Evolutionary conservation across 495 filamentous ascomycete genomes (phyloP).

Genomic region (Neurospora cerealis): DNA sequence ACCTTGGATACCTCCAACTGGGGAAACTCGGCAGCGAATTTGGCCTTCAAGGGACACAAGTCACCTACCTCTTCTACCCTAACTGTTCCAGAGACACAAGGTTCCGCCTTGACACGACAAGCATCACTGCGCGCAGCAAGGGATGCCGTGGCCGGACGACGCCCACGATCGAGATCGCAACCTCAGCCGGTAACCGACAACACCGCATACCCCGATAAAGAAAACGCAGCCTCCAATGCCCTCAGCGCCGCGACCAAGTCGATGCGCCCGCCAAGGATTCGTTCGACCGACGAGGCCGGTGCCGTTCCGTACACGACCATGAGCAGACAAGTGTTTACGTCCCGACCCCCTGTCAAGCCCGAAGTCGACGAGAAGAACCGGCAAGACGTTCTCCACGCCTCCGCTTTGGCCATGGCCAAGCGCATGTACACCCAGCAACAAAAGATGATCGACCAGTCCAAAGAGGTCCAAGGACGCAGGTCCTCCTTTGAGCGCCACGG

Average conservation of each 20-base stretch:
- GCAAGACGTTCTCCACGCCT: conserved; percentile 62
- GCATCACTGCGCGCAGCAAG: conserved; percentile 63
- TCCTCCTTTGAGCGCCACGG: conserved; percentile 17
- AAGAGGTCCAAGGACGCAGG: conserved; percentile 20
- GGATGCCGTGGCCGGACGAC: conserved; percentile 53
- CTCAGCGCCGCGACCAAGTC: conserved; percentile 56
- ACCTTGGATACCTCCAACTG: conserved; percentile 20
- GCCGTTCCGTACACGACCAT: conserved; percentile 38
- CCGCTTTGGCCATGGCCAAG: conserved; percentile 79
- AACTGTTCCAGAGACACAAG: not conserved
- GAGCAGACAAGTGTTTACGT: conserved; percentile 61
- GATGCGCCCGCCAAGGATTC: conserved; percentile 28
- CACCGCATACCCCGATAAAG: conserved; percentile 44
- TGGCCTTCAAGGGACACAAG: conserved; percentile 36
- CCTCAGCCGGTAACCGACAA: conserved; percentile 28
- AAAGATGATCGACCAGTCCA: conserved; percentile 42
- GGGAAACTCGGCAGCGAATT: conserved; percentile 50
- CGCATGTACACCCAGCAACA: conserved; percentile 66
- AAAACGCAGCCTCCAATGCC: conserved; percentile 52
- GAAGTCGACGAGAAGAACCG: conserved; percentile 66
- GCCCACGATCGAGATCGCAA: conserved; percentile 57
- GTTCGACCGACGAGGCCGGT: conserved; percentile 26
- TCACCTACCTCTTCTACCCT: conserved; percentile 4
- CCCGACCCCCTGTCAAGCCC: conserved; percentile 57
- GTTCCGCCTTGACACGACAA: conserved; percentile 22